Conservation (phyloP, 371 early-diverging fungal species). For the Catenaria anguillulae region DNA sequence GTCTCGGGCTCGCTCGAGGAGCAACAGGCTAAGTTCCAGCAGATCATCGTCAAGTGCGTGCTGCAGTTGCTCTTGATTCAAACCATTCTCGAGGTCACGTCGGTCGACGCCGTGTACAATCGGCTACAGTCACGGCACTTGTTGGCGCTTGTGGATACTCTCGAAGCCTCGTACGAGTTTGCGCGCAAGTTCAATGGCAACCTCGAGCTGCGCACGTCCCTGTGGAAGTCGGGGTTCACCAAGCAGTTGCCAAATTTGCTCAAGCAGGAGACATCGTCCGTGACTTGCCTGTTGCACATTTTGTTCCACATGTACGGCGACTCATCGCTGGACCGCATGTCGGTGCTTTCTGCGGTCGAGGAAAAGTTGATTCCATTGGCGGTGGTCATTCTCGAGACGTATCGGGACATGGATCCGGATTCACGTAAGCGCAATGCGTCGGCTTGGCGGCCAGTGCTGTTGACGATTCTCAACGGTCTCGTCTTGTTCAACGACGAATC, state of each 20-base stretch:
- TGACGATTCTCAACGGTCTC: constrained; percentile 30
- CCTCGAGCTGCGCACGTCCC: constrained; percentile 57
- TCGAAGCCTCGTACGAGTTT: constrained; percentile 67
- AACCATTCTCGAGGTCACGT: constrained; percentile 50
- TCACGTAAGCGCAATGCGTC: constrained; percentile 29
- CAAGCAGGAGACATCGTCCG: constrained; percentile 45
- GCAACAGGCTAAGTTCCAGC: constrained; percentile 51
- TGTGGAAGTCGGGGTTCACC: constrained; percentile 69
- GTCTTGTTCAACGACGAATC: constrained; percentile 25
- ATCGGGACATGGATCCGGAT: constrained; percentile 31
- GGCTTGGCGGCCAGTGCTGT: constrained; percentile 41
- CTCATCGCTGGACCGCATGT: constrained; percentile 12
- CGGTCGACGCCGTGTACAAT: constrained; percentile 40
- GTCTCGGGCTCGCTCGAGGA: background rate
- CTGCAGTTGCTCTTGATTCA: constrained; percentile 61
- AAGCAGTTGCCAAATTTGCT: constrained; percentile 77
- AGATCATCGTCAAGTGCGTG: constrained; percentile 59
- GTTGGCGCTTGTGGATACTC: constrained; percentile 52
- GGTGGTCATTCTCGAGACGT: constrained; percentile 24
- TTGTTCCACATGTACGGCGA: constrained; percentile 30
- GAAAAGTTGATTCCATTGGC: constrained; percentile 29
- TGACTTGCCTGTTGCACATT: constrained; percentile 22
- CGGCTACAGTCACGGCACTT: constrained; percentile 41
- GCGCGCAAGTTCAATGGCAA: constrained; percentile 67
- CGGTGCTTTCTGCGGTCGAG: constrained; percentile 19